These are phyloP conservation scores for Lodderomyces oxycetoniae DNA, from an alignment of 1,139 yeast species.

Conservation along the genomic window DNA sequence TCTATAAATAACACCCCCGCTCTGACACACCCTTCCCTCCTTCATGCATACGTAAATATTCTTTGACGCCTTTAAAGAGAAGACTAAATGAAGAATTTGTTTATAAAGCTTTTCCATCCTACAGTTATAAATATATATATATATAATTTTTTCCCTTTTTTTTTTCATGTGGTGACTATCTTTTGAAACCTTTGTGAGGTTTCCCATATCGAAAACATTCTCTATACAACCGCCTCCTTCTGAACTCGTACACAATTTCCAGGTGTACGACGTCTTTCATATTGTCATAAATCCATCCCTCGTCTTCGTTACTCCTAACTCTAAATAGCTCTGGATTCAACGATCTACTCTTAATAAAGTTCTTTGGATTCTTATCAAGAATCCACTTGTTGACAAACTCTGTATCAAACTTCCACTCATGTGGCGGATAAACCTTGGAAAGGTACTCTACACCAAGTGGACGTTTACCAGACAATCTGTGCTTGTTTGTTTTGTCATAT, in stretches of 20 bases:
- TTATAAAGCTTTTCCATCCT: too few relatives aligned
- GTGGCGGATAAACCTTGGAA: constrained; percentile 60
- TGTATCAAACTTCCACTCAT: constrained; percentile 67
- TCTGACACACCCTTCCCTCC: too few relatives aligned
- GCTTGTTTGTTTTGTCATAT: constrained; percentile 49
- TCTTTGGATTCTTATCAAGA: constrained; percentile 48
- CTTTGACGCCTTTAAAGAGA: too few relatives aligned
- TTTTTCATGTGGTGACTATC: too few relatives aligned
- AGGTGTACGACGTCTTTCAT: constrained; percentile 19
- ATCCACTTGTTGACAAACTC: constrained; percentile 60
- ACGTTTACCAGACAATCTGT: constrained; percentile 49
- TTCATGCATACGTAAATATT: too few relatives aligned
- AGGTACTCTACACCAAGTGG: constrained; percentile 65
- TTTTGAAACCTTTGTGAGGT: too few relatives aligned
- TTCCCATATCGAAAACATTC: constrained; percentile 44
- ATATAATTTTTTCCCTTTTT: too few relatives aligned
- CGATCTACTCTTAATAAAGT: constrained; percentile 51
- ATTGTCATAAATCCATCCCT: constrained; percentile 43
- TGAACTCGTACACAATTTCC: constrained; percentile 34
- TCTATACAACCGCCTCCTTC: constrained; percentile 53
- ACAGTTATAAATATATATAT: too few relatives aligned
- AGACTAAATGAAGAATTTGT: too few relatives aligned
- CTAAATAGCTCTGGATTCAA: constrained; percentile 21
- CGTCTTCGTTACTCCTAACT: constrained; percentile 36
- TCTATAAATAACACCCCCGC: too few relatives aligned